phyloP scores from a whole-genome alignment of 2,329 filamentous ascomycete species.

The Hymenoscyphus repandus region DNA sequence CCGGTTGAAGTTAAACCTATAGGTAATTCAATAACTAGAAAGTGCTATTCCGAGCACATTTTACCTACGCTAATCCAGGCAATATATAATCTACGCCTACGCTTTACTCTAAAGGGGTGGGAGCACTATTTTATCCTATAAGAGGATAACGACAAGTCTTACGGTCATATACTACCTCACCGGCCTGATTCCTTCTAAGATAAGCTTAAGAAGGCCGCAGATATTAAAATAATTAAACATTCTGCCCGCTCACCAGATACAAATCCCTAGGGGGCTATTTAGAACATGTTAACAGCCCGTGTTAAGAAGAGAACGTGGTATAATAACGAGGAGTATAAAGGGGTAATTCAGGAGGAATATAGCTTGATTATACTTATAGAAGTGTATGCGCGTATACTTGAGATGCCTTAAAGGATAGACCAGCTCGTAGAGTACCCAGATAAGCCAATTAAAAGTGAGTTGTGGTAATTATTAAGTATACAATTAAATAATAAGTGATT shows the following conservation, averaged over 20 bases:
- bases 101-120: not conserved
- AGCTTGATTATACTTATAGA: not conserved
- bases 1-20: not conserved
- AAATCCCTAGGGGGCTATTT: not conserved
- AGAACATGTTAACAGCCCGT: not conserved
- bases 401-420: not conserved
- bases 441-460: too few relatives aligned
- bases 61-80: not conserved
- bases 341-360: constrained; percentile 1
- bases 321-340: not conserved
- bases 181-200: not conserved
- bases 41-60: too few relatives aligned
- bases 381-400: not conserved
- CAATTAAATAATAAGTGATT: too few relatives aligned
- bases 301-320: too few relatives aligned
- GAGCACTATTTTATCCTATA: not conserved
- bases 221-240: not conserved
- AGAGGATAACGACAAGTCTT: not conserved
- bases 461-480: too few relatives aligned
- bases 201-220: not conserved
- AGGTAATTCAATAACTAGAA: not conserved
- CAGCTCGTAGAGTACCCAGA: too few relatives aligned
- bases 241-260: not conserved
- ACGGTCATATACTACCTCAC: not conserved
- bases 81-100: not conserved